Conservation (phyloP, 1,284 basidiomycete species). For the Puccinia coronata region DNA sequence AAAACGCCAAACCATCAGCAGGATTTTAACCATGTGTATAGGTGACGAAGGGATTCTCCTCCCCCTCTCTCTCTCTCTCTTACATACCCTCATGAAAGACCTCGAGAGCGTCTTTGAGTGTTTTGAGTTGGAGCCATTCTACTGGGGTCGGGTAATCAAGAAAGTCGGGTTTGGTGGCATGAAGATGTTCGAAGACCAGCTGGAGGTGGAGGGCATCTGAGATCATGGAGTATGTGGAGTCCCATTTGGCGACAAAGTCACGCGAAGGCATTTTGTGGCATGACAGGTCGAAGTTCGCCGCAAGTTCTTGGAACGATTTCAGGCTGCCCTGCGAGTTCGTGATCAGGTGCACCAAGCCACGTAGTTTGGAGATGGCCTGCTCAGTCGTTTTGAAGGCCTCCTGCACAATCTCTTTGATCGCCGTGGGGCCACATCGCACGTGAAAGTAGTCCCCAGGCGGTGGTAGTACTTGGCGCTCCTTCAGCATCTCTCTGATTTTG, state of each 20-base stretch:
- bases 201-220: neutral
- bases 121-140: slow-evolving; percentile 20
- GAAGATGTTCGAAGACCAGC: slow-evolving; percentile 4
- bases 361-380: neutral
- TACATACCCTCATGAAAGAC: slow-evolving; percentile 17
- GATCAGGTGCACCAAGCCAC: neutral
- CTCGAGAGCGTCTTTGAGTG: neutral
- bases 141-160: neutral
- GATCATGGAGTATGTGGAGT: slow-evolving; percentile 20
- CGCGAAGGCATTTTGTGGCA: neutral
- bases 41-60: too few relatives aligned
- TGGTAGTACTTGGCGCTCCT: neutral
- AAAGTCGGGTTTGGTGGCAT: neutral
- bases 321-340: neutral
- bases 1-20: neutral
- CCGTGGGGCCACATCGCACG: neutral
- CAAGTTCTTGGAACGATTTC: neutral
- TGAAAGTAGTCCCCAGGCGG: neutral
- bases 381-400: neutral
- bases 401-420: neutral
- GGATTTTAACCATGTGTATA: neutral
- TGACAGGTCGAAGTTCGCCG: neutral
- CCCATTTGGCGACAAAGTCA: neutral
- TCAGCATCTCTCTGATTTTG: neutral
- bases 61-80: too few relatives aligned